phyloP scores from a whole-genome alignment of 2,329 filamentous ascomycete genomes.

The Thielaviopsis punctulata region DNA sequence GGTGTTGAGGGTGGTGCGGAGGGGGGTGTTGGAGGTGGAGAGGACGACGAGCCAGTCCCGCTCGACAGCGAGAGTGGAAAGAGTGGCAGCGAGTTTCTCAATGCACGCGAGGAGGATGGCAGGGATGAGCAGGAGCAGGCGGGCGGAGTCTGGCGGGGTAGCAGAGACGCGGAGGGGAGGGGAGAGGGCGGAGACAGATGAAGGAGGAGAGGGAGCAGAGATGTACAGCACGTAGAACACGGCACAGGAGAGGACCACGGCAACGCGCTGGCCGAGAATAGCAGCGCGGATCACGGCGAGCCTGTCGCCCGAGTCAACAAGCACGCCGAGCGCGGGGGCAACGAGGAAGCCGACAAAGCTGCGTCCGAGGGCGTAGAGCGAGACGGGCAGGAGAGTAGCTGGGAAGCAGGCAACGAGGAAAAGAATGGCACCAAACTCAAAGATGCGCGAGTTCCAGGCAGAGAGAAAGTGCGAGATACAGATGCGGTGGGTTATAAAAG shows the following conservation, averaged over 20 bases:
- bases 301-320: slow-evolving; percentile 38
- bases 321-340: slow-evolving; percentile 38
- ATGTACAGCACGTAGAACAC: slow-evolving; percentile 24
- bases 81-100: slow-evolving; percentile 48
- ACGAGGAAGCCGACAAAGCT: slow-evolving; percentile 39
- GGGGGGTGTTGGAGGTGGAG: slow-evolving; percentile 6
- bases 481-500: slow-evolving; percentile 19
- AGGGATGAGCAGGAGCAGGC: slow-evolving; percentile 18
- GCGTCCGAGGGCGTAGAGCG: slow-evolving; percentile 49
- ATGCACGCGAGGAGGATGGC: slow-evolving; percentile 41
- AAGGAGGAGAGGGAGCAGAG: not conserved
- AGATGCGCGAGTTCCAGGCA: slow-evolving; percentile 46
- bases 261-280: slow-evolving; percentile 25
- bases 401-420: slow-evolving; percentile 39
- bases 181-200: slow-evolving; percentile 9
- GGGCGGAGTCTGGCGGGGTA: not conserved
- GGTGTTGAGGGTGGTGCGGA: slow-evolving; percentile 29
- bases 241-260: slow-evolving; percentile 30
- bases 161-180: not conserved
- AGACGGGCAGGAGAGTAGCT: slow-evolving; percentile 45
- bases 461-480: slow-evolving; percentile 45
- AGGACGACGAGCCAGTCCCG: slow-evolving; percentile 47
- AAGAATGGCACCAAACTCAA: slow-evolving; percentile 45
- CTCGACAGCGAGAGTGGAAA: slow-evolving; percentile 53
- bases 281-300: slow-evolving; percentile 33